Base-by-base conservation (phyloP, 2,329 filamentous ascomycete genomes). In the Penicillium sp. region DNA sequence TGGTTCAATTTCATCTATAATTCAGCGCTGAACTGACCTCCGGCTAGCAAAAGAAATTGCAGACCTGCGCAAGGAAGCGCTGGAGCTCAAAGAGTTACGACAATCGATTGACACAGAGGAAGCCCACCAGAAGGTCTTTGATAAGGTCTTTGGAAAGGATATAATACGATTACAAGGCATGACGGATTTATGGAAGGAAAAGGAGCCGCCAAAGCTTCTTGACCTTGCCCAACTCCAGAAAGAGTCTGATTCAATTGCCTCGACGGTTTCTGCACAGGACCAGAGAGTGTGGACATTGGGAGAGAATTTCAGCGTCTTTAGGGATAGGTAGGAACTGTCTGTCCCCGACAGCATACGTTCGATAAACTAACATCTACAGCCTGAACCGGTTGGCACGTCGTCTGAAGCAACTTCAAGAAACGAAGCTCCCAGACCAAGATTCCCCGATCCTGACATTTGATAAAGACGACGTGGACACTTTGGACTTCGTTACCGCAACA, bases 171-270 rank as follows among this genome's bases (percentile, higher is more conserved):
- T 99, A 53, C 82, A 86, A 39, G 89, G 87, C 15, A 95, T 97
- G 84, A 88, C 94, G 68, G 93, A 95, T 60, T 96, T 97, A 91
- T 99, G 94, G 94, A 95, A 91, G 74, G 86, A 84, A 4, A 84
- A 91, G 61, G 84, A 84, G 58, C 80, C 87, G 2, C 94, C 93
- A 0, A 81, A 88, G 64, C 77, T 90, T 8, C 79, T 97, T 13
- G 80, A 87, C 38, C 96, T 89, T 70, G 81, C 86, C 13, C 71
- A 75, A 0, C 69, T 93, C 2, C 73, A 83, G 45, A 68, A 79
- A 21, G 79, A 85, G 50, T 79, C 83, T 2, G 68, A 75, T 3
- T 77, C 75, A 1, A 72, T 84, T 9, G 79, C 80, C 15, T 66
- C 75, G 3, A 82, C 80, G 46, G 77, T 89, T 6, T 75, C 82